Base-by-base conservation (phyloP, 768 basidiomycete species). In the Porphyrellus cyaneotinctus region DNA sequence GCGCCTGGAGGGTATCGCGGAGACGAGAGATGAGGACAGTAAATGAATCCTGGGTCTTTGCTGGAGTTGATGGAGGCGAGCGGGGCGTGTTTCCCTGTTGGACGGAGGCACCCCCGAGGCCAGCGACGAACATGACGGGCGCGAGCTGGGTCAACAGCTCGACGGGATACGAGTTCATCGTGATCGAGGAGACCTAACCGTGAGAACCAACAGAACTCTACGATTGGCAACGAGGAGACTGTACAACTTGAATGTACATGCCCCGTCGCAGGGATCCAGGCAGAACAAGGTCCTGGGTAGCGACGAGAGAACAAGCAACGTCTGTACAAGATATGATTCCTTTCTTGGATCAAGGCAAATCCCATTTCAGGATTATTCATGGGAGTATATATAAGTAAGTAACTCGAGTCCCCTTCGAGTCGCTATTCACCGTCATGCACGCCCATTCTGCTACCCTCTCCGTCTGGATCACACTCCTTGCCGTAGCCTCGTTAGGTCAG, bases 71-170 rank as follows among this genome's bases (percentile, higher is more conserved):
- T 28, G 72, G 48, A 5, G 54, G 53, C 2, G 52, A 57, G 7
- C 30, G 12, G 6, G 28, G 11, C 2, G 32, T 1, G 1, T 1
- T 20, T 20, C 36, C 33, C 18, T 42, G 36, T 6, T 28, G 35
- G 6, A 6, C 28, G 0, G 8, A 12, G 2, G 31, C 36, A 2
- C 59, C 26, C 2, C 39, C 51, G 41, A 97, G 80, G 2, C 95
- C 95, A 23, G 92, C 91, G 18, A 94, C 88, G 66, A 97, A 95
- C 89, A 98, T 90, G 35, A 98, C 84, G 14, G 95, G 95, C 18
- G 83, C 85, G 38, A 91, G 81, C 67, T 97, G 94, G n/a, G 81
- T 77, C 59, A 97, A 75, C 57, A 97, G 76, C 74, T 97, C 93
- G 53, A 82, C 75, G 18, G 94, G 95, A 75, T 95, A 97, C 30